Conservation (phyloP, 2,329 filamentous ascomycete genomes). For the Sclerotinia trifoliorum region DNA sequence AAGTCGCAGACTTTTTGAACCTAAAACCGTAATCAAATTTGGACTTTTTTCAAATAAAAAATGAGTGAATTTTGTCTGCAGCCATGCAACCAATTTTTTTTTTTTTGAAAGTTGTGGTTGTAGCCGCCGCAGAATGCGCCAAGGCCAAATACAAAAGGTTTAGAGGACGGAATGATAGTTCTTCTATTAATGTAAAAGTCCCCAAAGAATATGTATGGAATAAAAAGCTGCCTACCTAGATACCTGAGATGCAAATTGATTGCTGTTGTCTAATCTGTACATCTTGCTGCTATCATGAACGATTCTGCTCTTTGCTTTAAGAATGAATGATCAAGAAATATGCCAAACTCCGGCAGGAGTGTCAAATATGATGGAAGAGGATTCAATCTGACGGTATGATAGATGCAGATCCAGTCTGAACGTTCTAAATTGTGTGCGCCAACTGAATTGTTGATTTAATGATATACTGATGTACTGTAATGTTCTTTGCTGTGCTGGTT, state of each 20-base stretch:
- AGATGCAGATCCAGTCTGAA: too few relatives aligned
- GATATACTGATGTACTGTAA: too few relatives aligned
- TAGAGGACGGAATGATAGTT: neutral
- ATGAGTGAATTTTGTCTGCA: neutral
- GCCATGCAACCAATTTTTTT: neutral
- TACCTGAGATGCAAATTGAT: neutral
- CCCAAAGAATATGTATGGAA: neutral
- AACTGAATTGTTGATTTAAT: too few relatives aligned
- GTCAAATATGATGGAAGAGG: too few relatives aligned
- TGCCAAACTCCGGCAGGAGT: neutral
- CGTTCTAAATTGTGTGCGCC: too few relatives aligned
- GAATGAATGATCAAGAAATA: neutral
- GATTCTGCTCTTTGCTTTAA: neutral
- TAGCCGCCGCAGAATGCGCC: neutral
- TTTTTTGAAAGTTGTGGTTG: neutral
- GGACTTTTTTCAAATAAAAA: neutral
- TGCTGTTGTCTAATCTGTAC: neutral
- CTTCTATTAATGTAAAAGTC: neutral
- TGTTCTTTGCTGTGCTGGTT: neutral
- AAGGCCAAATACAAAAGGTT: neutral
- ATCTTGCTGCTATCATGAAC: slow-evolving; percentile 4
- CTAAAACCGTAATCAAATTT: neutral
- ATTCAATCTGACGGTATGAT: neutral
- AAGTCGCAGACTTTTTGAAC: neutral
- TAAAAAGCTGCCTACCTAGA: neutral